A percentile compares a stretch with the other conserved stretches of the same genome.
Evolutionary conservation across 805 yeast genomes (phyloP).

Genomic region (Metschnikowia lunata): DNA sequence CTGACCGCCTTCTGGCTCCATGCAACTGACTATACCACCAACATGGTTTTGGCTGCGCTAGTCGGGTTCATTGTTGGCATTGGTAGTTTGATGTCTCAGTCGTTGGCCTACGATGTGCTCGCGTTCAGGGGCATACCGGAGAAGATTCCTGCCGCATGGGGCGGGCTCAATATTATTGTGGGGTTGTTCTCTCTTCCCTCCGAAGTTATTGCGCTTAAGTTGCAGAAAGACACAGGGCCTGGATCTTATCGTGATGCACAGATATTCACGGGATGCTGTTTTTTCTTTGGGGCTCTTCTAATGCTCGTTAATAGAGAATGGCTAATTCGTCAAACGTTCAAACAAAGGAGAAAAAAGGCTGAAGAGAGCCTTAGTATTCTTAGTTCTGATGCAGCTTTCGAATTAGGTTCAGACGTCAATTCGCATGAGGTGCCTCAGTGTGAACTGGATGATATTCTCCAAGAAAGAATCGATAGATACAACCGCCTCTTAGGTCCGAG

Average conservation of each 20-base stretch:
- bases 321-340: conserved; percentile 31
- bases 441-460: conserved; percentile 4
- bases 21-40: conserved; percentile 28
- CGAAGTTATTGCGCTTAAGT: conserved; percentile 49
- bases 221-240: conserved; percentile 9
- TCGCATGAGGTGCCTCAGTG: background rate
- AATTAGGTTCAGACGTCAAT: background rate
- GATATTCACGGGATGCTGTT: conserved; percentile 52
- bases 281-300: conserved; percentile 39
- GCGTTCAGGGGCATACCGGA: conserved; percentile 9
- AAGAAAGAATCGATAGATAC: conserved; percentile 10
- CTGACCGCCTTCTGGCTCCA: conserved; percentile 38
- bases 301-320: conserved; percentile 49
- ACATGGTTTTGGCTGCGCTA: conserved; percentile 28
- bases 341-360: conserved; percentile 7
- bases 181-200: conserved; percentile 37
- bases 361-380: conserved; percentile 1
- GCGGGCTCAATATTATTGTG: conserved; percentile 32
- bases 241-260: conserved; percentile 53
- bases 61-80: conserved; percentile 31
- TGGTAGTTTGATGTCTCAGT: conserved; percentile 21
- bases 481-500: conserved; percentile 8
- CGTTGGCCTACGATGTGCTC: conserved; percentile 15
- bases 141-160: conserved; percentile 39
- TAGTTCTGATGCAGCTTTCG: background rate